Base-by-base conservation (phyloP, 345 rosid genomes). In the Dovyalis caffra region DNA sequence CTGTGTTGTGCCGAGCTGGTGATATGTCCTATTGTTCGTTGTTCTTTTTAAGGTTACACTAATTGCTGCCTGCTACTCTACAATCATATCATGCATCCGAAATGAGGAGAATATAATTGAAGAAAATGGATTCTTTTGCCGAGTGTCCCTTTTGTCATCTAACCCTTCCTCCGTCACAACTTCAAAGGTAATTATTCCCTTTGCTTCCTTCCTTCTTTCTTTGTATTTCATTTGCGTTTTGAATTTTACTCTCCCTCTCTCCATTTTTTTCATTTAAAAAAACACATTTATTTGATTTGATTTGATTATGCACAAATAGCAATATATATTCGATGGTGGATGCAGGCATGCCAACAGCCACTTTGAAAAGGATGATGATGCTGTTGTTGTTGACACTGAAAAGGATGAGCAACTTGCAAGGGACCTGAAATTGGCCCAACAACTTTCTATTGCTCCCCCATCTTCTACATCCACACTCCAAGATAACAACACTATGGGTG, bases 321-420 rank as follows among this genome's bases (percentile, higher is more conserved):
- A n/a, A 35, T 35, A 35, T 0, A 35, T 35, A 35, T 35, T 35
- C 38, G 38, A 35, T 35, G 45, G 68, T 28, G 45, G 64, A 67
- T 66, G 81, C 78, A 91, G 96, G 68, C 96, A 93, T 80, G 93
- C 88, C 38, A 89, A 92, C 77, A 23, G 82, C 75, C 97, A 93
- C 81, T 91, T 93, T 38, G 91, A 88, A 26, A 87, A 85, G 14
- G 89, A 76, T 51, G 75, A 79, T n/a, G 76, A 82, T 21, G 88
- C 68, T 56, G 40, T 37, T 51, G 25, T 7, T 21, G 58, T 8
- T 47, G 53, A 47, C 16, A 20, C 53, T 51, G 25, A 7, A 51
- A 75, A 79, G 20, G 76, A 71, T 66, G 71, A 77, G 28, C 79
- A 76, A 70, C 16, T 76, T 64, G 80, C 76, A 23, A 56, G 28